Evolutionary conservation across 345 rosid species (phyloP).

Genomic region (Nephelium lappaceum): DNA sequence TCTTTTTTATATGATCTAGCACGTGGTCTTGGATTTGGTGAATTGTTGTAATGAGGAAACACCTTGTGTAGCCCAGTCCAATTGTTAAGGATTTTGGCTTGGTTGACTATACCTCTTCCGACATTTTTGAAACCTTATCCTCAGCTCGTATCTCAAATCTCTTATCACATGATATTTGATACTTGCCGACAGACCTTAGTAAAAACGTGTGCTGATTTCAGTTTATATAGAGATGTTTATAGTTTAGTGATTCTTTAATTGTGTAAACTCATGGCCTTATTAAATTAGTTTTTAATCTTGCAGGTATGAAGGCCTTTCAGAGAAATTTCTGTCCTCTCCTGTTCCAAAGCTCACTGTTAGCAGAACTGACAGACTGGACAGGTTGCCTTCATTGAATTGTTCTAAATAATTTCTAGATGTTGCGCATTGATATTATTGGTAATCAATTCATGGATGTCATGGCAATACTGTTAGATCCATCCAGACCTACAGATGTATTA

Average conservation of each 20-base stretch:
- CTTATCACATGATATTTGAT: background rate
- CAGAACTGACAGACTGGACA: conserved; percentile 94
- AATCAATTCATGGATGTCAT: background rate
- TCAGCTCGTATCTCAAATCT: background rate
- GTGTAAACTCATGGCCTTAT: conserved; percentile 5
- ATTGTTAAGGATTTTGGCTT: background rate
- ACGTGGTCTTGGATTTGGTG: too few species aligned
- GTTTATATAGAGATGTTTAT: background rate
- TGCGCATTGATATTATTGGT: background rate
- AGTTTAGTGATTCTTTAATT: background rate
- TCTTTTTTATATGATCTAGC: too few species aligned
- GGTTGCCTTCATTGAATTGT: conserved; percentile 25
- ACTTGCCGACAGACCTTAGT: background rate
- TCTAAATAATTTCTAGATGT: background rate
- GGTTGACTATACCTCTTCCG: background rate
- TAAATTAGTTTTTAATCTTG: conserved; percentile 28
- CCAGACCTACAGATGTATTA: background rate
- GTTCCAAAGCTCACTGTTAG: conserved; percentile 85
- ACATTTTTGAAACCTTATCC: background rate
- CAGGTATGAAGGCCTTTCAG: conserved; percentile 97
- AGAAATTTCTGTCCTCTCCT: conserved; percentile 78
- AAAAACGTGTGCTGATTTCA: background rate
- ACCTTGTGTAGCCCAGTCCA: background rate
- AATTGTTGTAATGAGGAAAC: background rate
- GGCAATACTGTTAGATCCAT: background rate